Evolutionary conservation across 352 stramenopile genomes (phyloP), one percentile per base, ranked within the genome.

Genomic region (Aphanomyces cochlioides): DNA sequence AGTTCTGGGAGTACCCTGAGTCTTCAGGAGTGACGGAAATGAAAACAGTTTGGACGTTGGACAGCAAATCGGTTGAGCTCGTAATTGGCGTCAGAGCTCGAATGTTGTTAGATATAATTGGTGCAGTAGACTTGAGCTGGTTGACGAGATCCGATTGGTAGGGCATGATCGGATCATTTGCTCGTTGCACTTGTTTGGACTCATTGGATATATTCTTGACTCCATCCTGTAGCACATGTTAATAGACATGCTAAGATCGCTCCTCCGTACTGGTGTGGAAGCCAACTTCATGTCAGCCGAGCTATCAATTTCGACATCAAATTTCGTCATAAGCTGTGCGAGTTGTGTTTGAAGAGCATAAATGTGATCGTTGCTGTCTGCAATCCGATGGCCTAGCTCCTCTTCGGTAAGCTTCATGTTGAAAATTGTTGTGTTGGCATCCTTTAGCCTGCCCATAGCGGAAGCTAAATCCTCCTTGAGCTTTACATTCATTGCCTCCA

Each of bases 121-220:
- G 17, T 12, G 43, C 17, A n/a, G 43, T n/a, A 12, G 43, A n/a
- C 43, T 50, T 50, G 10, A 50, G 17, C 43, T 50, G 43, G 43
- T 12, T n/a, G 10, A n/a, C 10, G 10, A 50, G 10, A n/a, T 50
- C 43, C 43, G 43, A 12, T 12, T 2, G 43, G 17, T 50, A n/a
- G 43, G 43, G 43, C 43, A n/a, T n/a, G 10, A 28, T 28, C 28
- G 28, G 28, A 2, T 28, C 28, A 28, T 28, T 28, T 28, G 28
- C 28, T 28, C 28, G 28, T 28, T 53, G 45, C n/a, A 53, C n/a
- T 53, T 53, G 45, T 53, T 53, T 53, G 45, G n/a, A 53, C 45
- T 19, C 45, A 15, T 19, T 19, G 13, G 45, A 19, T 15, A 19
- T 15, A 2, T 53, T 15, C 1, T 15, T n/a, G 13, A 19, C 13